Conservation (phyloP, 306 rosid genomes). For the Pterocarpus santalinus region DNA sequence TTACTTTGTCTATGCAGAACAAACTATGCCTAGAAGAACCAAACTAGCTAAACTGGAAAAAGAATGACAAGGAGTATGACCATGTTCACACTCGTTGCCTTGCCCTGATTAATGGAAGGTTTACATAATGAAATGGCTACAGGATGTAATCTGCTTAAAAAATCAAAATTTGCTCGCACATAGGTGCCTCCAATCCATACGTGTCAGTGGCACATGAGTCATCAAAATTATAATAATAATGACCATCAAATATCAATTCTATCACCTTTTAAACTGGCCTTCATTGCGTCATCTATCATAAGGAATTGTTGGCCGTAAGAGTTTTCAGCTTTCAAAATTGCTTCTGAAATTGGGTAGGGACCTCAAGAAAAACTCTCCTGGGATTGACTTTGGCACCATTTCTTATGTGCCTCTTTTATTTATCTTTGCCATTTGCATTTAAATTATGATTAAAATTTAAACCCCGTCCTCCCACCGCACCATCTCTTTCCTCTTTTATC, state of each 20-base stretch:
- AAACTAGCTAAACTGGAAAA: constrained; percentile 18
- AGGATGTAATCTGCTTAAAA: constrained; percentile 47
- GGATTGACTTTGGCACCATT: constrained; percentile 54
- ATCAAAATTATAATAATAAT: constrained; percentile 50
- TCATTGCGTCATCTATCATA: constrained; percentile 64
- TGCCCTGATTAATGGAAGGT: constrained; percentile 32
- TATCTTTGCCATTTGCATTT: constrained; percentile 13
- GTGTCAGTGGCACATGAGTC: constrained; percentile 73
- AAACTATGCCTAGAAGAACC: no score
- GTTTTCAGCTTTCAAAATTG: constrained; percentile 47
- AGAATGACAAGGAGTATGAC: constrained; percentile 24
- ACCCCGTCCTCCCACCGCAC: constrained; percentile 35
- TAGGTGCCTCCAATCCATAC: constrained; percentile 56
- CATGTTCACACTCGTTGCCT: constrained; percentile 33
- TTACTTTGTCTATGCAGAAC: constrained; percentile 25
- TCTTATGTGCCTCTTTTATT: constrained; percentile 18
- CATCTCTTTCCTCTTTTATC: constrained; percentile 29
- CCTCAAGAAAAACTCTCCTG: constrained; percentile 42
- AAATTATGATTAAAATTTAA: constrained; percentile 24
- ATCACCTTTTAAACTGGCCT: constrained; percentile 66
- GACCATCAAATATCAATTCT: constrained; percentile 47
- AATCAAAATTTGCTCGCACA: constrained; percentile 31
- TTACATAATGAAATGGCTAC: constrained; percentile 35
- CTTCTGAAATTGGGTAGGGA: constrained; percentile 56
- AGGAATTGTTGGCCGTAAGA: constrained; percentile 51